Conservation (phyloP, 2,329 filamentous ascomycete species). For the Sarocladium brachiariae region DNA sequence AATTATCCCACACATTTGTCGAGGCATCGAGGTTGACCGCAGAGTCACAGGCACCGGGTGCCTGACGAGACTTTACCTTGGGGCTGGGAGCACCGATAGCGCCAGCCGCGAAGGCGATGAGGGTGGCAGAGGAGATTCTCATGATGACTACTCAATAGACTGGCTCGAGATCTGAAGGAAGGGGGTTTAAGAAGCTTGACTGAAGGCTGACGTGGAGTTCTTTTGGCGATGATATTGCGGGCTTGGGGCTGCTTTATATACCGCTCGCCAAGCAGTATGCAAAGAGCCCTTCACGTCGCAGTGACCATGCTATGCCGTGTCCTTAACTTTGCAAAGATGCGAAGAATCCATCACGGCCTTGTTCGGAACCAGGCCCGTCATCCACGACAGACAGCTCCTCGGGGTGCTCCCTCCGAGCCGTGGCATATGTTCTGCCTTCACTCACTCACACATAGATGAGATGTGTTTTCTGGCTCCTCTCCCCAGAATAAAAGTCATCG, state of each 20-base stretch:
- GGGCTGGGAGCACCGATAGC: constrained; percentile 24
- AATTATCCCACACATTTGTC: constrained; percentile 30
- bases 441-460: no score
- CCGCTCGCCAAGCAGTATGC: neutral
- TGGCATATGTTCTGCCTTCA: constrained; percentile 3
- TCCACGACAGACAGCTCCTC: constrained; percentile 1
- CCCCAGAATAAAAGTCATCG: no score
- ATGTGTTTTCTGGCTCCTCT: no score
- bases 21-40: constrained; percentile 30
- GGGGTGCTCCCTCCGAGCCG: constrained; percentile 6
- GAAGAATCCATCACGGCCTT: neutral
- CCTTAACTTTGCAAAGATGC: neutral
- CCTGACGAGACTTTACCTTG: constrained; percentile 15
- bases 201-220: neutral
- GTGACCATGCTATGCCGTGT: neutral
- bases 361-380: constrained; percentile 5
- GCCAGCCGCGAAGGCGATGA: constrained; percentile 28
- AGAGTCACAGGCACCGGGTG: constrained; percentile 24
- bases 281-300: neutral
- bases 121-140: constrained; percentile 29
- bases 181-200: neutral
- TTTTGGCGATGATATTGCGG: neutral
- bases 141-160: constrained; percentile 19
- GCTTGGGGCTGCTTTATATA: neutral
- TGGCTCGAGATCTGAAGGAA: neutral